phyloP scores from a whole-genome alignment of 805 yeast genomes.

The Priceomyces carsonii region DNA sequence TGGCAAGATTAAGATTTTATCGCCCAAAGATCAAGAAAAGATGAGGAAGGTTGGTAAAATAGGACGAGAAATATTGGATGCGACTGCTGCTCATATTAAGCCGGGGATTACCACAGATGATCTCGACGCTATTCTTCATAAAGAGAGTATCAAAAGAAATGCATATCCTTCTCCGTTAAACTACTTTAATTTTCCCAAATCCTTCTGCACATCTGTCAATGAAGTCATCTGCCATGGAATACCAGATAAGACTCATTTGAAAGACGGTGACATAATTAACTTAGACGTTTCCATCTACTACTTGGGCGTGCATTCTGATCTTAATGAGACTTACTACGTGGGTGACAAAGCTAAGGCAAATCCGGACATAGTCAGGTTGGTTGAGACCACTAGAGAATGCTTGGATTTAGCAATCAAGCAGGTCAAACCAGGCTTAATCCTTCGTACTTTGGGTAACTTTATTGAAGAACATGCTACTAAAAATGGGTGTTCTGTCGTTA shows the following conservation, averaged over 20 bases:
- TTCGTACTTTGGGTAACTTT: constrained; percentile 82
- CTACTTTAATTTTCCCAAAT: constrained; percentile 90
- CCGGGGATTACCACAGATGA: constrained; percentile 96
- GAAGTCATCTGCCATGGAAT: constrained; percentile 97
- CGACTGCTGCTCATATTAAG: constrained; percentile 76
- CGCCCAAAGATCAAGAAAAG: constrained; percentile 68
- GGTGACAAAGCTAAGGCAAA: constrained; percentile 85
- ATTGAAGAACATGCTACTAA: constrained; percentile 85
- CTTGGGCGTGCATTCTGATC: constrained; percentile 89
- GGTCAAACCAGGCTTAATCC: constrained; percentile 90
- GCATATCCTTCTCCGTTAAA: constrained; percentile 95
- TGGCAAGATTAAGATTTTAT: constrained; percentile 62
- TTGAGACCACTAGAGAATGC: constrained; percentile 84
- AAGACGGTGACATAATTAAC: constrained; percentile 94
- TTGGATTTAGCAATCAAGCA: constrained; percentile 77
- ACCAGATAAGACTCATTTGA: constrained; percentile 82
- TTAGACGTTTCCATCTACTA: constrained; percentile 84
- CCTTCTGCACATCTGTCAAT: constrained; percentile 90
- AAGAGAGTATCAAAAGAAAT: constrained; percentile 82
- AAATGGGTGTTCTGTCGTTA: constrained; percentile 81
- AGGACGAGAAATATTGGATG: constrained; percentile 88
- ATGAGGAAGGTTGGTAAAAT: constrained; percentile 73
- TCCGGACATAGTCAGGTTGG: constrained; percentile 81
- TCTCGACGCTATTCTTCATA: constrained; percentile 81
- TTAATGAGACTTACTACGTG: constrained; percentile 95